Evolutionary conservation across 768 basidiomycete genomes (phyloP), one percentile per base, ranked within the genome.

Genomic region (Sporobolomyces phaffii): DNA sequence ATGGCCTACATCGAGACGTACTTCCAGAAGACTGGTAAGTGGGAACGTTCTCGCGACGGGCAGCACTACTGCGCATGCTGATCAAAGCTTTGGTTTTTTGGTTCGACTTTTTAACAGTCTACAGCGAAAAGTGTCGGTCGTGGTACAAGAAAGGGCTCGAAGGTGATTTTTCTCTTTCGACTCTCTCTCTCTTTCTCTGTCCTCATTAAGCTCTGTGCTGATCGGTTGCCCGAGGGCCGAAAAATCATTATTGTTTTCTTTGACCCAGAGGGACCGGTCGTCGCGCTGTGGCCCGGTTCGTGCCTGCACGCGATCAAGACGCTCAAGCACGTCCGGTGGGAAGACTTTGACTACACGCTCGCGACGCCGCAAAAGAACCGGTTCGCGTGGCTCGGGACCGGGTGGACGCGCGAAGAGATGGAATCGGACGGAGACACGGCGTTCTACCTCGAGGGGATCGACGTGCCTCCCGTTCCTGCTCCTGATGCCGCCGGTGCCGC

Each of bases 131-230:
- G 68, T 86, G 85, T 69, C 77, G 81, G 18, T 84, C 84, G 36
- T 87, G 86, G 85, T 86, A 86, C 73, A 86, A 86, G 73, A 78
- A 77, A 45, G 84, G 84, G 7, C 82, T 82, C 67, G 82, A 82
- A 67, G 51, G 53, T 66, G 38, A 3, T 38, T 20, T 7, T 11
- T 26, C 28, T 33, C 56, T 36, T 15, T 7, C n/a, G n/a, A 47
- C 5, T 38, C 44, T 7, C 10, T 26, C 28, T 33, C 56, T 36
- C 29, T 7, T 10, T 20, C 18, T 28, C n/a, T 50, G 48, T 28
- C 29, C 48, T 26, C 48, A 26, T 26, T 11, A 10, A 9, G 48
- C 9, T 31, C 26, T n/a, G n/a, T n/a, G n/a, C 10, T 10, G 31
- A 7, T 52, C 48, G 44, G 13, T 29, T 26, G n/a, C n/a, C 28